phyloP scores from a whole-genome alignment of 208 protist genomes.

The Phytomonas sp. region DNA sequence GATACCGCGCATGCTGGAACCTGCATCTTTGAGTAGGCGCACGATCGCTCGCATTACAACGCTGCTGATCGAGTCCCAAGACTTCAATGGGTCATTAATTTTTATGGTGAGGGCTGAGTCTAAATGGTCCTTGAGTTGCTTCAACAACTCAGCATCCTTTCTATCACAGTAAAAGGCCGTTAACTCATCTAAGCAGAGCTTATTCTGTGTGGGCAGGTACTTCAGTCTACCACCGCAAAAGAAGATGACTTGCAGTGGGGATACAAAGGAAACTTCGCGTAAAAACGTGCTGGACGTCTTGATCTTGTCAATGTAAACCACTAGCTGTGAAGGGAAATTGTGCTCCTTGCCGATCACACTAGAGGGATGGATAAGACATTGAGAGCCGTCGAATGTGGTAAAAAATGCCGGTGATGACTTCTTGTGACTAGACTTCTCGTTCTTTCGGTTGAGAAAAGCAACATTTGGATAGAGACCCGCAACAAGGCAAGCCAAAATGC shows the following conservation, averaged over 20 bases:
- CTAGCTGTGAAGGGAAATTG: slow-evolving; percentile 57
- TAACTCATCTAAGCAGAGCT: slow-evolving; percentile 77
- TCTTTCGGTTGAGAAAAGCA: slow-evolving; percentile 41
- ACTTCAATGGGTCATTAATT: slow-evolving; percentile 78
- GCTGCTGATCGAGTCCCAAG: slow-evolving; percentile 74
- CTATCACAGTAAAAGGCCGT: slow-evolving; percentile 67
- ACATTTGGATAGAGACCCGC: slow-evolving; percentile 95
- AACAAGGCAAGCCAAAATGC: slow-evolving; percentile 86
- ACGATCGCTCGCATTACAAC: slow-evolving; percentile 81
- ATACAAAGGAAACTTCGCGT: slow-evolving; percentile 84
- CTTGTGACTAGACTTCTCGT: slow-evolving; percentile 12
- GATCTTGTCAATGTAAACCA: slow-evolving; percentile 93
- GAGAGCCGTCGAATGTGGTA: slow-evolving; percentile 72
- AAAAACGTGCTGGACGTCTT: slow-evolving; percentile 90
- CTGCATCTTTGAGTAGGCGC: slow-evolving; percentile 64
- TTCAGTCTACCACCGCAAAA: slow-evolving; percentile 83
- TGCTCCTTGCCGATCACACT: slow-evolving; percentile 78
- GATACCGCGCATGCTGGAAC: slow-evolving; percentile 24
- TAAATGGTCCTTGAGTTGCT: slow-evolving; percentile 76
- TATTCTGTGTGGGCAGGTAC: slow-evolving; percentile 70
- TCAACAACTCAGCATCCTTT: slow-evolving; percentile 74
- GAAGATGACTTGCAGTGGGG: slow-evolving; percentile 88
- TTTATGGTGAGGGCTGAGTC: slow-evolving; percentile 77
- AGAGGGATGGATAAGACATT: slow-evolving; percentile 85
- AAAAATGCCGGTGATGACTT: slow-evolving; percentile 14